phyloP scores from a whole-genome alignment of 176 grass and related monocot genomes.

The Hyparrhenia diplandra region DNA sequence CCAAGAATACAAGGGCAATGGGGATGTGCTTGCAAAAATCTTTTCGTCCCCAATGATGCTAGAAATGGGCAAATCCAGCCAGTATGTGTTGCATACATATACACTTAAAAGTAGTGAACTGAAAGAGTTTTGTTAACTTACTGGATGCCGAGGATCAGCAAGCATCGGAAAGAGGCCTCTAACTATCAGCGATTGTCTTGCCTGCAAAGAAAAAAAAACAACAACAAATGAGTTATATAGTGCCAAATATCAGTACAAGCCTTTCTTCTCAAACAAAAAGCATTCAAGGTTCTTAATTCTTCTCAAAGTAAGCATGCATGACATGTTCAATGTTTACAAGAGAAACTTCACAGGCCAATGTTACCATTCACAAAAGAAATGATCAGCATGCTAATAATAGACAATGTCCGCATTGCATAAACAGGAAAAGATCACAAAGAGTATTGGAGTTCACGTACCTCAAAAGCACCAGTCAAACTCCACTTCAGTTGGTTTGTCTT shows the following conservation, averaged over 20 bases:
- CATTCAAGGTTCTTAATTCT: neutral
- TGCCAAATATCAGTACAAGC: neutral
- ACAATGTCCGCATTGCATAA: neutral
- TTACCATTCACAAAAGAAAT: neutral
- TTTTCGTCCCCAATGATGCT: neutral
- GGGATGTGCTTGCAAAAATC: neutral
- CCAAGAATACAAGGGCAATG: neutral
- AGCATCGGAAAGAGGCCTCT: constrained; percentile 98
- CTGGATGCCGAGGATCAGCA: constrained; percentile 91
- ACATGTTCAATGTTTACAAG: neutral
- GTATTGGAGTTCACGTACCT: constrained; percentile 44
- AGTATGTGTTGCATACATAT: neutral
- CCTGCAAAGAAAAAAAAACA: constrained; percentile 64
- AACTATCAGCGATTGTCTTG: constrained; percentile 94
- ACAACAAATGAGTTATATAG: constrained; percentile 20
- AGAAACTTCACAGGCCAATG: neutral
- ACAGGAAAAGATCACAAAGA: neutral
- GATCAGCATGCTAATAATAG: neutral
- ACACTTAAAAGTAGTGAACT: neutral
- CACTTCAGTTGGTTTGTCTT: constrained; percentile 97
- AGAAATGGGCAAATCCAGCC: no score
- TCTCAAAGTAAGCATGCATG: neutral
- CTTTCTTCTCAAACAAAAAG: neutral
- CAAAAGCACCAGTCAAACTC: constrained; percentile 98
- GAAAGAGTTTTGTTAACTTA: constrained; percentile 41